Evolutionary conservation across 2,329 filamentous ascomycete genomes (phyloP).

Genomic region (Beauveria medogensis): DNA sequence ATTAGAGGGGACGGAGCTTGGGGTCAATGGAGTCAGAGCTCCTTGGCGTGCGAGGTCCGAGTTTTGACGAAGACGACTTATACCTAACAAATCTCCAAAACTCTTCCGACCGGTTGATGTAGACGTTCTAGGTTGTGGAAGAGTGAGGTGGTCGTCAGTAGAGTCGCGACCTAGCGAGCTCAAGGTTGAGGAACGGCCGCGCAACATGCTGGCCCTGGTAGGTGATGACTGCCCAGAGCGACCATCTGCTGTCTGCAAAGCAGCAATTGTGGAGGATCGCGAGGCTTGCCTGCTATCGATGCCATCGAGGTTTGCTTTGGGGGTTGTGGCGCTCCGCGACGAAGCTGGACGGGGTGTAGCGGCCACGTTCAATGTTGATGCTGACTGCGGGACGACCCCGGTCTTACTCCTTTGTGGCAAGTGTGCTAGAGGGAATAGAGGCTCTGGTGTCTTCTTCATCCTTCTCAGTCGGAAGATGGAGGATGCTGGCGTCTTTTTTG

Average conservation of each 20-base stretch:
- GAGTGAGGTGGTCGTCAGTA: conserved; percentile 60
- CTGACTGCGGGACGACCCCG: conserved; percentile 25
- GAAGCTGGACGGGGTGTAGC: conserved; percentile 28
- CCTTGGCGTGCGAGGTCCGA: conserved; percentile 66
- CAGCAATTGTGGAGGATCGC: conserved; percentile 37
- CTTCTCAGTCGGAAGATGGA: conserved; percentile 78
- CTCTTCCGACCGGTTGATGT: conserved; percentile 89
- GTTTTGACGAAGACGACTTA: conserved; percentile 73
- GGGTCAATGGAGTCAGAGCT: conserved; percentile 60
- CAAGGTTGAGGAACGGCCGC: conserved; percentile 82
- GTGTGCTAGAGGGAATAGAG: conserved; percentile 77
- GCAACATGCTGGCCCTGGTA: conserved; percentile 50
- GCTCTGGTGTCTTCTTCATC: conserved; percentile 63
- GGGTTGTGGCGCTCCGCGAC: conserved; percentile 23
- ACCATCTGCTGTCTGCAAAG: conserved; percentile 34
- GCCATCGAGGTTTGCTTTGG: conserved; percentile 19
- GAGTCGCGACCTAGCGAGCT: conserved; percentile 71
- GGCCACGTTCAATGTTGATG: conserved; percentile 34
- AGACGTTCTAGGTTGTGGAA: conserved; percentile 65
- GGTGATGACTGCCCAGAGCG: conserved; percentile 61
- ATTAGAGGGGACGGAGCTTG: conserved; percentile 64
- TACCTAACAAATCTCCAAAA: conserved; percentile 78
- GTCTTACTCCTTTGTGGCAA: conserved; percentile 65
- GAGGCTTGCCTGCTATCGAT: conserved; percentile 20
- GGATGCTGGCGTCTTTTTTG: conserved; percentile 51